These are phyloP conservation scores for Diplodia seriata DNA, from an alignment of 2,329 filamentous ascomycete species.

Conservation along the genomic window DNA sequence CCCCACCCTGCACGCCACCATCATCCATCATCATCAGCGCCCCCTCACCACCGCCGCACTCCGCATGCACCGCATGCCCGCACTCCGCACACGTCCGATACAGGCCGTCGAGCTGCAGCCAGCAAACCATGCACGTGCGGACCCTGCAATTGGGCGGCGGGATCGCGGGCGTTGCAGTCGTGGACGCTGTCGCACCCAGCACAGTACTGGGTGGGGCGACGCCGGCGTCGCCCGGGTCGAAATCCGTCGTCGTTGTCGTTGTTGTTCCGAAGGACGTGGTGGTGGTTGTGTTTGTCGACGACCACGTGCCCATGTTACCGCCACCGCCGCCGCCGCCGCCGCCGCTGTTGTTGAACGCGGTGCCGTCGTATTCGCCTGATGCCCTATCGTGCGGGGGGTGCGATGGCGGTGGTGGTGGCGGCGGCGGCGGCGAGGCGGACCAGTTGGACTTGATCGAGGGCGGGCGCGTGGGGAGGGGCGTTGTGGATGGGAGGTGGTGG, in stretches of 20 bases:
- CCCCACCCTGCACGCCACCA: slow-evolving; percentile 38
- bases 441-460: slow-evolving; percentile 19
- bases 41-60: slow-evolving; percentile 38
- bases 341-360: too few species aligned
- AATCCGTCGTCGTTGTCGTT: neutral
- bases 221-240: neutral
- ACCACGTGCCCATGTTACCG: neutral
- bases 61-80: slow-evolving; percentile 46
- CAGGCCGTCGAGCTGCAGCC: slow-evolving; percentile 46
- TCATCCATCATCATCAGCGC: slow-evolving; percentile 38
- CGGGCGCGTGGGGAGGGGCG: neutral
- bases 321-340: too few species aligned
- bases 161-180: neutral
- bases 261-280: neutral
- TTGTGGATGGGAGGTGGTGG: neutral
- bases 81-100: slow-evolving; percentile 47
- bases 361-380: too few species aligned
- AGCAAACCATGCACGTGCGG: slow-evolving; percentile 47
- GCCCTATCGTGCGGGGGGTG: neutral
- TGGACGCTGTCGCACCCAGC: too few species aligned
- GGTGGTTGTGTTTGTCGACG: too few species aligned
- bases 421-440: neutral
- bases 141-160: neutral
- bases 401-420: too few species aligned
- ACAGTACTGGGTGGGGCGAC: too few species aligned